Evolutionary conservation across 805 yeast genomes (phyloP), one percentile per base, ranked within the genome.

Genomic region (Lachancea nothofagi): DNA sequence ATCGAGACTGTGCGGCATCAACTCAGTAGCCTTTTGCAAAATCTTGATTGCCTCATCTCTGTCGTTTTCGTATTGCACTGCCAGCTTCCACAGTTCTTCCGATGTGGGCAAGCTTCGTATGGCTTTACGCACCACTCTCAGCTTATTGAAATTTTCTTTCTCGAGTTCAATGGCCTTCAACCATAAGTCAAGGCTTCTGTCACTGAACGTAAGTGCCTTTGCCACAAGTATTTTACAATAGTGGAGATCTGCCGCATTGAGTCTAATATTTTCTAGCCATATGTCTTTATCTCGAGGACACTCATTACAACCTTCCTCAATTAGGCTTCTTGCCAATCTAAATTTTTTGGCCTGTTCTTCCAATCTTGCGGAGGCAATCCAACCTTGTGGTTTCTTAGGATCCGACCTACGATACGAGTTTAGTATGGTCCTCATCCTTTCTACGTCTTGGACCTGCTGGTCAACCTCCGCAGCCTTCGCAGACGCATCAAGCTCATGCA

Each of bases 281-380:
- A 88, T 67, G 9, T 76, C 82, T 43, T 80, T 94, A 48, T 69
- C 75, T 28, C 64, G 65, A 0, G 88, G 85, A 47, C 89, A 77
- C 30, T 66, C 65, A 4, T 64, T 66, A 52, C 96, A 83, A 2
- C 95, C 98, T 54, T 84, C 77, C n/a, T 67, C 68, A 5, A 88
- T 80, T 12, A 83, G 45, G 17, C 61, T 62, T 38, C 73, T 72
- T 0, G 97, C 96, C 10, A 60, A 60, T 4, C 62, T 62, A 39
- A 67, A 66, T 37, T 77, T 78, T 31, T 70, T 70, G 1, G 80
- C 81, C 32, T 71, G 72, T 47, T 76, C 82, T 54, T 90, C 97
- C 7, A 87, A 56, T 33, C 86, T 63, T 0, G 96, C 94, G 34
- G 87, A 75, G 0, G 94, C 86, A 17, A 90, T 83, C 95, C 96